Percentiles rank a stretch among this genome's conserved stretches.
Conservation (phyloP, 2,329 filamentous ascomycete genomes). For the Epichloe aotearoae region DNA sequence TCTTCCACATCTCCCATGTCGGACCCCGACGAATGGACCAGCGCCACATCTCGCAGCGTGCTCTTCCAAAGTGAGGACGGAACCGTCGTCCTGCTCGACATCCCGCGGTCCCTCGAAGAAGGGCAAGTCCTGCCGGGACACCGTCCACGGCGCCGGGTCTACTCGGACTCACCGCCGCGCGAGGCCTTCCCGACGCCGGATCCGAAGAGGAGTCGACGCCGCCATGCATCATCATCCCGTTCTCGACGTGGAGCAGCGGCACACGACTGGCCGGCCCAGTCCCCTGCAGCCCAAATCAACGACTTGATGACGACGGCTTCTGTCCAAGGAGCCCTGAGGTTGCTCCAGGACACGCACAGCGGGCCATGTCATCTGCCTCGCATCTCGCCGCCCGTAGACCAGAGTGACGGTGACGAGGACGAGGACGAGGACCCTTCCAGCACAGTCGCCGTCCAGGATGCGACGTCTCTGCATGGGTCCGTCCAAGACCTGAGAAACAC, state of each 20-base stretch:
- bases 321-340: conserved; percentile 29
- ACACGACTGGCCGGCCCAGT: conserved; percentile 19
- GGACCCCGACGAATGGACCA: neutral
- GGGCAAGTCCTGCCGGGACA: conserved; percentile 40
- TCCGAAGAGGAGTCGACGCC: conserved; percentile 10
- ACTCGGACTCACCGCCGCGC: conserved; percentile 31
- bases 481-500: conserved; percentile 26
- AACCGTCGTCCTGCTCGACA: conserved; percentile 49
- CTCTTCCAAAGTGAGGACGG: conserved; percentile 21
- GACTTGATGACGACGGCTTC: conserved; percentile 39
- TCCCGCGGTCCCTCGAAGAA: conserved; percentile 55
- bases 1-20: conserved; percentile 2
- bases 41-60: conserved; percentile 13
- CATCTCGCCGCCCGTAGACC: conserved; percentile 7
- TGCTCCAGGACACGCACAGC: conserved; percentile 19
- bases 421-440: neutral
- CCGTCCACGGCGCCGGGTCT: conserved; percentile 25
- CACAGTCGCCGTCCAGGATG: conserved; percentile 15
- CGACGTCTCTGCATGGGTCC: conserved; percentile 38
- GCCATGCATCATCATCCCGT: neutral
- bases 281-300: conserved; percentile 35
- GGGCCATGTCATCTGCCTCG: conserved; percentile 38
- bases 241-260: neutral
- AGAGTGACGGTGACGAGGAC: neutral
- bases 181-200: conserved; percentile 40